These are phyloP conservation scores for Aaosphaeria arxii DNA, from an alignment of 2,329 filamentous ascomycete species.

Conservation along the genomic window DNA sequence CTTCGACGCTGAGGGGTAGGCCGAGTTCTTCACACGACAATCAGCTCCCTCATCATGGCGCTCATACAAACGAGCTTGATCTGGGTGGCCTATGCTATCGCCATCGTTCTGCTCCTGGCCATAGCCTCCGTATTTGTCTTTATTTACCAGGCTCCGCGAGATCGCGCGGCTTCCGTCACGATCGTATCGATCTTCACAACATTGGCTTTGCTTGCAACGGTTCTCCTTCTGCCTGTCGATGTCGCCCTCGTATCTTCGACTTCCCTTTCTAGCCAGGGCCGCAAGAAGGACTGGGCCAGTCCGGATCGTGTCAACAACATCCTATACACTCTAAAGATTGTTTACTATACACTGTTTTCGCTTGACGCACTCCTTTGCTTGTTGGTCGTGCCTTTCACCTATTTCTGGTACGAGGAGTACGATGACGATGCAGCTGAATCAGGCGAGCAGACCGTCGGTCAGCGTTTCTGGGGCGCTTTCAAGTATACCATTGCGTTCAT, in stretches of 20 bases:
- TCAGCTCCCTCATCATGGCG: slow-evolving; percentile 48
- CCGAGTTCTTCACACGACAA: too few species aligned
- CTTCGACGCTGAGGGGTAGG: too few species aligned
- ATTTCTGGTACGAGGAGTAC: slow-evolving; percentile 98
- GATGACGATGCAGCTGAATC: slow-evolving; percentile 85
- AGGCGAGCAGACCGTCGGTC: slow-evolving; percentile 67
- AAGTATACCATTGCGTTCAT: slow-evolving; percentile 91
- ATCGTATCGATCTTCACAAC: slow-evolving; percentile 83
- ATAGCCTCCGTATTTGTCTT: slow-evolving; percentile 84
- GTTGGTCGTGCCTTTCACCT: slow-evolving; percentile 87
- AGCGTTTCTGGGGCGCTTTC: slow-evolving; percentile 75
- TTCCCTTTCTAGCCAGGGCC: slow-evolving; percentile 68
- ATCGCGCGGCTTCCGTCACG: slow-evolving; percentile 79
- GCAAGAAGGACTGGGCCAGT: slow-evolving; percentile 93
- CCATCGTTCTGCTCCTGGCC: slow-evolving; percentile 70
- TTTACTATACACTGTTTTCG: slow-evolving; percentile 92
- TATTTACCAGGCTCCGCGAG: slow-evolving; percentile 84
- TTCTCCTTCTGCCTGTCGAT: slow-evolving; percentile 90
- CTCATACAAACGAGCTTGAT: slow-evolving; percentile 86
- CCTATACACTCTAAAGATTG: slow-evolving; percentile 73
- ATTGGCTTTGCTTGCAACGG: slow-evolving; percentile 83
- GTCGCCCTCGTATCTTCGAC: slow-evolving; percentile 93
- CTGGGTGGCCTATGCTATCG: slow-evolving; percentile 89
- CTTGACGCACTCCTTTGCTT: slow-evolving; percentile 87
- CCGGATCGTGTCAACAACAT: slow-evolving; percentile 76